phyloP scores from a whole-genome alignment of 2,329 filamentous ascomycete genomes.

The Allantophomopsis lycopodina region DNA sequence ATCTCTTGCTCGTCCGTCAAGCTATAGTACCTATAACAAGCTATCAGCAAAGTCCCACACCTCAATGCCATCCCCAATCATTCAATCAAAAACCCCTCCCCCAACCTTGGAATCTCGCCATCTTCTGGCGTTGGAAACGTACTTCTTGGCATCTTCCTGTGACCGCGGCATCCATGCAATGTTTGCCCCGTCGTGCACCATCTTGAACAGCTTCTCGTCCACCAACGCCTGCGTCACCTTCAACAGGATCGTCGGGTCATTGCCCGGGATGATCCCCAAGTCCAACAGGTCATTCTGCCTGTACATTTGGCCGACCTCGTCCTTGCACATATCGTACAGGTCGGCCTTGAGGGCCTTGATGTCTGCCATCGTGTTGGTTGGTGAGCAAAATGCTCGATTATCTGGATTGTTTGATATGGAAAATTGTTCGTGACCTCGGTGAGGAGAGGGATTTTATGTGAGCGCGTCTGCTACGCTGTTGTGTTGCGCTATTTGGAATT shows the following conservation, averaged over 20 bases:
- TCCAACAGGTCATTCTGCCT: constrained; percentile 43
- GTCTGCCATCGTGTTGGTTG: too few relatives aligned
- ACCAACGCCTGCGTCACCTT: constrained; percentile 41
- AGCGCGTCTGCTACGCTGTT: too few relatives aligned
- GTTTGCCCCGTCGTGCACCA: constrained; percentile 26
- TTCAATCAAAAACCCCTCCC: too few relatives aligned
- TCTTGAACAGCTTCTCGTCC: constrained; percentile 44
- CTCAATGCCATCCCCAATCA: too few relatives aligned
- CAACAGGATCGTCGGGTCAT: constrained; percentile 39
- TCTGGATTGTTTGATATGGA: too few relatives aligned
- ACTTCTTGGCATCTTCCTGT: constrained; percentile 49
- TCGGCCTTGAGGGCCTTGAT: constrained; percentile 12
- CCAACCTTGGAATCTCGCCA: too few relatives aligned
- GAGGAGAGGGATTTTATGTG: too few relatives aligned
- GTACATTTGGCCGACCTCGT: constrained; percentile 25
- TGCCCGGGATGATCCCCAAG: constrained; percentile 41
- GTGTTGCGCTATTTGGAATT: too few relatives aligned
- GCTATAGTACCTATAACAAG: constrained; percentile 34
- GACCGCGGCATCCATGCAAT: constrained; percentile 45
- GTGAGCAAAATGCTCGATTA: too few relatives aligned
- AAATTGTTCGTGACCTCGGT: too few relatives aligned
- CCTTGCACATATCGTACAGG: constrained; percentile 14
- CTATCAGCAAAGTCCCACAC: not conserved
- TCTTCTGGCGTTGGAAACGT: constrained; percentile 10
- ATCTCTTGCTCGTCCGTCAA: constrained; percentile 65